Evolutionary conservation across 495 filamentous ascomycete species (phyloP).

Genomic region (Hyaloscypha variabilis): DNA sequence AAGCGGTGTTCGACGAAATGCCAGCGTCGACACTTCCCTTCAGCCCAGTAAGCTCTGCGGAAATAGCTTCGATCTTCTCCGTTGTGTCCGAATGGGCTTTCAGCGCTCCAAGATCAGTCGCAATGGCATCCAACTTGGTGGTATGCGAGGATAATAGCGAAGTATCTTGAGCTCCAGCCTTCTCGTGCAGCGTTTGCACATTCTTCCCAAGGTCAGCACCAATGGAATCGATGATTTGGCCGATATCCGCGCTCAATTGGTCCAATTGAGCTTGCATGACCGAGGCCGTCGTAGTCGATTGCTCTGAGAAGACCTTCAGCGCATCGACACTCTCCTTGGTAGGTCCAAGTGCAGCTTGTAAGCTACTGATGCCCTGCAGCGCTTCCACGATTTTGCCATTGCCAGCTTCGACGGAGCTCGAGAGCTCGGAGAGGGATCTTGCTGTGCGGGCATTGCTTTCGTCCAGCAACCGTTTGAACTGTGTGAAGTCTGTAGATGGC

Average conservation of each 20-base stretch:
- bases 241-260: conserved; percentile 29
- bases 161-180: conserved; percentile 12
- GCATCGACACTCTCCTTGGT: conserved; percentile 18
- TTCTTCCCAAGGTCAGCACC: conserved; percentile 21
- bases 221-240: conserved; percentile 20
- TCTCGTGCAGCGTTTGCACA: conserved; percentile 18
- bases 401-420: conserved; percentile 23
- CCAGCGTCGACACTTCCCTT: conserved; percentile 21
- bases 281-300: conserved; percentile 23
- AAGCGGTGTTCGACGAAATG: conserved; percentile 18
- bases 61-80: conserved; percentile 18
- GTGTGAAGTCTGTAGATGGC: conserved; percentile 11
- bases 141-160: conserved; percentile 20
- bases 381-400: conserved; percentile 25
- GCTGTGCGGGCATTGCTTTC: conserved; percentile 23
- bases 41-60: conserved; percentile 19
- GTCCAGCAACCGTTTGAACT: conserved; percentile 19
- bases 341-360: conserved; percentile 17
- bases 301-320: conserved; percentile 21
- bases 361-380: conserved; percentile 16
- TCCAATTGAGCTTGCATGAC: conserved; percentile 32
- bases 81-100: conserved; percentile 20
- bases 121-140: conserved; percentile 28
- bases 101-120: conserved; percentile 21
- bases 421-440: conserved; percentile 24